Percentiles rank a stretch among this genome's conserved stretches.
Conservation (phyloP, 139 green algal genomes). For the Zygnema circumcarinatum region DNA sequence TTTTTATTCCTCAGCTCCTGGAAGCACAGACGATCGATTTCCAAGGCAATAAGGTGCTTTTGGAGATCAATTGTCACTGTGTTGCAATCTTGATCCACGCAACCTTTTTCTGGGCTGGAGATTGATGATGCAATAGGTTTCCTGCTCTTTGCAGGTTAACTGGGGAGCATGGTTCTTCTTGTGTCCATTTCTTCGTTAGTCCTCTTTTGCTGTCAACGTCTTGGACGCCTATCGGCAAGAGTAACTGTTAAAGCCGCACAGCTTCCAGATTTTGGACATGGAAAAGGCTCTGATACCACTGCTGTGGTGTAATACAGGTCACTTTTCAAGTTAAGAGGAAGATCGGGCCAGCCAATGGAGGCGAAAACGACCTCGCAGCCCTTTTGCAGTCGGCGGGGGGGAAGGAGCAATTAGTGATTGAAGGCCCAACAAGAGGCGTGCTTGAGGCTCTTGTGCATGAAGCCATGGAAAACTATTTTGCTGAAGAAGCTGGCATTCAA, state of each 20-base stretch:
- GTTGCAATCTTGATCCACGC: too few relatives aligned
- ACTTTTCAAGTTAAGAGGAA: constrained; percentile 21
- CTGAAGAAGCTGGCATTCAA: not conserved
- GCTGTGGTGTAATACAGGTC: not conserved
- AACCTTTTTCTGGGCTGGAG: too few relatives aligned
- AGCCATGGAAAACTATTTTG: constrained; percentile 31
- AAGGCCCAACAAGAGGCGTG: constrained; percentile 3
- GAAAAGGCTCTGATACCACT: too few relatives aligned
- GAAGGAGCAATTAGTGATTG: constrained; percentile 35
- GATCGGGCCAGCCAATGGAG: not conserved
- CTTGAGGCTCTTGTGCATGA: constrained; percentile 35
- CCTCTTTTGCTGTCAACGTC: too few relatives aligned
- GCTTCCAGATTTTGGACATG: too few relatives aligned
- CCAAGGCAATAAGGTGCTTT: constrained; percentile 21
- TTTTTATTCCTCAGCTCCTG: constrained; percentile 27
- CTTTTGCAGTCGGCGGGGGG: constrained; percentile 4
- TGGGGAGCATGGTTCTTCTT: too few relatives aligned
- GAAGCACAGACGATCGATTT: constrained; percentile 24
- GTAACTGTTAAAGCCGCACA: too few relatives aligned
- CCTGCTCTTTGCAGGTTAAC: too few relatives aligned
- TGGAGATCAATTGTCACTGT: too few relatives aligned
- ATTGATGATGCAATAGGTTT: too few relatives aligned
- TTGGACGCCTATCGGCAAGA: too few relatives aligned
- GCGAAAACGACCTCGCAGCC: not conserved
- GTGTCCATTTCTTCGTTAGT: too few relatives aligned